Conservation (phyloP, 495 filamentous ascomycete genomes). For the Antarctomyces pellizariae region DNA sequence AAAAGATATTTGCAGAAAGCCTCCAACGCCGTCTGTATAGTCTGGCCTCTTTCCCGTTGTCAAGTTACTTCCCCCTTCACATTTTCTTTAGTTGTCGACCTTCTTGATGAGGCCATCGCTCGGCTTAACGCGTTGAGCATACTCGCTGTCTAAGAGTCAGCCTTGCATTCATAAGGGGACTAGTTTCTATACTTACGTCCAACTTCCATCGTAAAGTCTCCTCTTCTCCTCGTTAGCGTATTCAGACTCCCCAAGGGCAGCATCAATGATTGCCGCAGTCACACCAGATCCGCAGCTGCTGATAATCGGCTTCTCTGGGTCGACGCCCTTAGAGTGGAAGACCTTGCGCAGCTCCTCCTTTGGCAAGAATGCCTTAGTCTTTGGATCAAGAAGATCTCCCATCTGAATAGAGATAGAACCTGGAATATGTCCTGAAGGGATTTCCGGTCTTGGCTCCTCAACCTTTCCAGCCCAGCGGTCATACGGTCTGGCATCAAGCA, state of each 20-base stretch:
- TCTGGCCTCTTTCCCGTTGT: too few species aligned
- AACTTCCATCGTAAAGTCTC: slow-evolving; percentile 84
- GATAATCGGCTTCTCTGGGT: slow-evolving; percentile 68
- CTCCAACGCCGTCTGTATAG: too few species aligned
- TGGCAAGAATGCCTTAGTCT: slow-evolving; percentile 59
- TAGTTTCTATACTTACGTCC: slow-evolving; percentile 50
- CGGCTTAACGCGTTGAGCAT: slow-evolving; percentile 45
- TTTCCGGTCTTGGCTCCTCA: slow-evolving; percentile 65
- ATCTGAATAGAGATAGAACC: slow-evolving; percentile 69
- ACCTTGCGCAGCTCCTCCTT: slow-evolving; percentile 44
- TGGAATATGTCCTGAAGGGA: slow-evolving; percentile 84
- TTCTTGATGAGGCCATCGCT: slow-evolving; percentile 31
- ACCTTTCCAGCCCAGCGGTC: slow-evolving; percentile 65
- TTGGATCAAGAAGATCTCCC: slow-evolving; percentile 53
- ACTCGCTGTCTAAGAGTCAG: slow-evolving; percentile 30
- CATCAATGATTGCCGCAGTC: slow-evolving; percentile 80
- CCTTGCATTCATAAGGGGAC: slow-evolving; percentile 1
- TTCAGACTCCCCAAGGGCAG: slow-evolving; percentile 57
- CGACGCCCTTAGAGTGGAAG: slow-evolving; percentile 55
- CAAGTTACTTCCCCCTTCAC: too few species aligned
- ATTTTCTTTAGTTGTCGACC: too few species aligned
- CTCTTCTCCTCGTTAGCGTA: slow-evolving; percentile 42
- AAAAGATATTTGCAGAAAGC: too few species aligned
- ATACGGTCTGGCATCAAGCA: slow-evolving; percentile 66
- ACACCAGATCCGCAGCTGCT: slow-evolving; percentile 84